Evolutionary conservation across 805 yeast species (phyloP).

Genomic region (Komagataella pseudopastoris): DNA sequence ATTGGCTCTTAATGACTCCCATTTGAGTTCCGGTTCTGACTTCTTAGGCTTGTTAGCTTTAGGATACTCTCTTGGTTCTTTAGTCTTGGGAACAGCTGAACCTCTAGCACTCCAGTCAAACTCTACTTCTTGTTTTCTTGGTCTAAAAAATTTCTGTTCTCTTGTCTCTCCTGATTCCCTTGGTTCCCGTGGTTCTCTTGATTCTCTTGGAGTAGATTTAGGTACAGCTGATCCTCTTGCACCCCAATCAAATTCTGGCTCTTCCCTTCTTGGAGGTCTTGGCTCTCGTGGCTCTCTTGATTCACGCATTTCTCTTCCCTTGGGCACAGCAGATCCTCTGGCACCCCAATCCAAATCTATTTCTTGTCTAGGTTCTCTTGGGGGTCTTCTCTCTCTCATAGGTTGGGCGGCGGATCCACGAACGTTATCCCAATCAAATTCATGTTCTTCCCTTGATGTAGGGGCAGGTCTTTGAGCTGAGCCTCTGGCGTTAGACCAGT

Average conservation of each 20-base stretch:
- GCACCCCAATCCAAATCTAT: conserved; percentile 35
- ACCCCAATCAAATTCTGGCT: conserved; percentile 51
- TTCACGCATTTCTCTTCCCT: conserved; percentile 16
- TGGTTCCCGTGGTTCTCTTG: conserved; percentile 14
- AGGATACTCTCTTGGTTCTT: background rate
- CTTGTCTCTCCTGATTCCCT: conserved; percentile 17
- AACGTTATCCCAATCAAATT: conserved; percentile 21
- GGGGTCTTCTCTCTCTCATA: conserved; percentile 15
- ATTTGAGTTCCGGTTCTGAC: conserved; percentile 1
- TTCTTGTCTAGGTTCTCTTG: conserved; percentile 7
- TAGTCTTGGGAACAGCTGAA: conserved; percentile 5
- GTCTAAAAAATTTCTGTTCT: conserved; percentile 35
- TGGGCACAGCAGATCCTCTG: conserved; percentile 18
- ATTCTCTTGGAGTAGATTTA: conserved; percentile 14
- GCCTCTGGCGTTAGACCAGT: conserved; percentile 28
- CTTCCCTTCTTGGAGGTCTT: conserved; percentile 28
- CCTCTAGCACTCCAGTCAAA: conserved; percentile 31
- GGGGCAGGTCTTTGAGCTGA: conserved; percentile 5
- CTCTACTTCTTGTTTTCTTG: conserved; percentile 23
- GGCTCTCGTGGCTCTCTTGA: conserved; percentile 17
- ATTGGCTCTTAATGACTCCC: background rate
- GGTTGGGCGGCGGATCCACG: conserved; percentile 10
- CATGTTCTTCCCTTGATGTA: conserved; percentile 20
- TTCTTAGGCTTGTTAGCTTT: conserved; percentile 1
- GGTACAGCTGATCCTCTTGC: conserved; percentile 21